Conservation (phyloP, 164 flowering plant species). For the Pachysandra terminalis region DNA sequence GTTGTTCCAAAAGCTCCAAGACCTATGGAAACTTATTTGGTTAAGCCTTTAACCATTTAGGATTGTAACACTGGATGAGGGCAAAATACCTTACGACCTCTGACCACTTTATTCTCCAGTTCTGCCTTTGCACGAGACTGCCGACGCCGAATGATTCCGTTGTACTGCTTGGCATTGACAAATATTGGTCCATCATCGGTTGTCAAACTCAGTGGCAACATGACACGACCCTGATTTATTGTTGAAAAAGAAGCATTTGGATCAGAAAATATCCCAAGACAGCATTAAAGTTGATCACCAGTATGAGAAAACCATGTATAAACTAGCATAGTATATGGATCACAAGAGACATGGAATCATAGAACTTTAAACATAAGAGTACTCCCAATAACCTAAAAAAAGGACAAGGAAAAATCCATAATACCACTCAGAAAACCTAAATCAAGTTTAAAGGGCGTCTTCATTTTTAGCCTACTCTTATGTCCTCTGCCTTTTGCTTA, state of each 20-base stretch:
- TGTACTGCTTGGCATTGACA: conserved; percentile 91
- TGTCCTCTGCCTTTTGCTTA: too few species aligned
- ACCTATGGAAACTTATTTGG: too few species aligned
- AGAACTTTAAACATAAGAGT: not conserved
- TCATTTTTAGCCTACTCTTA: too few species aligned
- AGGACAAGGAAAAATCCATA: too few species aligned
- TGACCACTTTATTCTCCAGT: conserved; percentile 41
- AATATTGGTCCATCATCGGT: conserved; percentile 68
- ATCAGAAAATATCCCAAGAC: conserved; percentile 3
- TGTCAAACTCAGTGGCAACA: conserved; percentile 61
- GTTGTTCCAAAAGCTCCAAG: too few species aligned
- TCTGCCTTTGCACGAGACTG: conserved; percentile 80
- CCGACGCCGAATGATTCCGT: conserved; percentile 78
- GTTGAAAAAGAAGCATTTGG: not conserved
- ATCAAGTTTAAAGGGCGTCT: too few species aligned
- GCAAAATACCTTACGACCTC: conserved; percentile 55
- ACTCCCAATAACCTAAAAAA: too few species aligned
- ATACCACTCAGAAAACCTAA: too few species aligned
- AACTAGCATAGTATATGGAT: not conserved
- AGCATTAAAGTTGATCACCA: not conserved
- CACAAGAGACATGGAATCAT: not conserved
- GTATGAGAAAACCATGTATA: not conserved
- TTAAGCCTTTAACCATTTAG: too few species aligned
- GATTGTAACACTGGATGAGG: too few species aligned
- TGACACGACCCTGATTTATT: conserved; percentile 52